These are phyloP conservation scores for Trichoderma simmonsii DNA, from an alignment of 2,329 filamentous ascomycete genomes.

Conservation along the genomic window DNA sequence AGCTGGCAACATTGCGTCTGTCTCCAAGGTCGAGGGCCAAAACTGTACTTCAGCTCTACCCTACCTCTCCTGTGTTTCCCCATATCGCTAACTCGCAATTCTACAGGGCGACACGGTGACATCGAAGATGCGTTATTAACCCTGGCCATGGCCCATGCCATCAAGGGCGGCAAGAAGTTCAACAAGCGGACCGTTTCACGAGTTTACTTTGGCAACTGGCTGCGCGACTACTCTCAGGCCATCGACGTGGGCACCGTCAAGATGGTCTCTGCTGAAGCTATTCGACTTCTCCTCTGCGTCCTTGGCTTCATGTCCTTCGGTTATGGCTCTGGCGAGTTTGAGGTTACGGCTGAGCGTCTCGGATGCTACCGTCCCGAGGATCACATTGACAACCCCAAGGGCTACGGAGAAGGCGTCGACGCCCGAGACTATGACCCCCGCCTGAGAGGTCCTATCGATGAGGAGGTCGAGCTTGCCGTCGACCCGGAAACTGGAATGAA, in stretches of 20 bases:
- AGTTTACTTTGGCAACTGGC: slow-evolving; percentile 96
- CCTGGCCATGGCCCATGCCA: slow-evolving; percentile 55
- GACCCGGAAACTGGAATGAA: slow-evolving; percentile 77
- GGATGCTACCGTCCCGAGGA: slow-evolving; percentile 79
- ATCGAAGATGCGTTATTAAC: slow-evolving; percentile 87
- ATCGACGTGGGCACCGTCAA: slow-evolving; percentile 93
- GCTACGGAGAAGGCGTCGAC: slow-evolving; percentile 87
- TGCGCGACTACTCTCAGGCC: slow-evolving; percentile 88
- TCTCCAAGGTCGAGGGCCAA: slow-evolving; percentile 76
- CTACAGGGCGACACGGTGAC: slow-evolving; percentile 75
- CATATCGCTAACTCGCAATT: not conserved
- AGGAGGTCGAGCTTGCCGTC: slow-evolving; percentile 72
- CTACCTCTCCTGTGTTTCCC: not conserved
- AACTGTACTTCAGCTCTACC: slow-evolving; percentile 58
- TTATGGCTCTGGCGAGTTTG: slow-evolving; percentile 80
- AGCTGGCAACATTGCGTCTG: slow-evolving; percentile 81
- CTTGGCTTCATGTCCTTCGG: slow-evolving; percentile 87
- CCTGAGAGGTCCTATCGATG: slow-evolving; percentile 78
- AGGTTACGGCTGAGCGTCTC: slow-evolving; percentile 78
- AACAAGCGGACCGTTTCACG: slow-evolving; percentile 82
- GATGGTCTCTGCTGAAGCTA: slow-evolving; percentile 83
- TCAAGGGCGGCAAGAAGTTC: slow-evolving; percentile 70
- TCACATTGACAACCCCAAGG: slow-evolving; percentile 73
- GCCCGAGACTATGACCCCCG: slow-evolving; percentile 77
- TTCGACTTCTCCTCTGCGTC: slow-evolving; percentile 83